Evolutionary conservation across 106 monocot species (phyloP).

Genomic region (Triglochin maritima): DNA sequence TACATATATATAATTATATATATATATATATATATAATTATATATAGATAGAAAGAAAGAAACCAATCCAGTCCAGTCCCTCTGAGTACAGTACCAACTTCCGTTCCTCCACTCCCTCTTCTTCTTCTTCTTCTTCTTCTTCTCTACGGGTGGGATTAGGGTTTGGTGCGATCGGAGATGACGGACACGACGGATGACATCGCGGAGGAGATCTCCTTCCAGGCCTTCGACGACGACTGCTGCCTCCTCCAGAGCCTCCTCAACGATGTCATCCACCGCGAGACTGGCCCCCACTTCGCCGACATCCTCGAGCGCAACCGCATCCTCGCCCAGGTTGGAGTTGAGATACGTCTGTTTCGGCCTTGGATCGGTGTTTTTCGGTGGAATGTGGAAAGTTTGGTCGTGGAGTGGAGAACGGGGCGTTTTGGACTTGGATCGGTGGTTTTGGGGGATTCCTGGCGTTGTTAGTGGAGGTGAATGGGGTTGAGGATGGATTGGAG

Average conservation of each 20-base stretch:
- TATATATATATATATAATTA: too few species aligned
- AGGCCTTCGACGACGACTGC: conserved; percentile 86
- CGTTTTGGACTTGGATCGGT: not conserved
- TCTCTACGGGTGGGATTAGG: too few species aligned
- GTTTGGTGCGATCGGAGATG: conserved; percentile 20
- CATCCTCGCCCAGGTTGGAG: conserved; percentile 59
- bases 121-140: too few species aligned
- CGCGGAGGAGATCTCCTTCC: conserved; percentile 92
- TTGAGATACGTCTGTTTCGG: not conserved
- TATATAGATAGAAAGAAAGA: too few species aligned
- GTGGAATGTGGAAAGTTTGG: not conserved
- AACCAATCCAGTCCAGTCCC: too few species aligned
- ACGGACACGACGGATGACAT: conserved; percentile 91
- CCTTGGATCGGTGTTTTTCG: not conserved
- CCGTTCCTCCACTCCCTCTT: too few species aligned
- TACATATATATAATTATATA: too few species aligned
- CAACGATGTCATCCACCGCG: conserved; percentile 63
- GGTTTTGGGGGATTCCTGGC: too few species aligned
- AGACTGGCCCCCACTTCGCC: conserved; percentile 60
- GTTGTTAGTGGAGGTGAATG: not conserved
- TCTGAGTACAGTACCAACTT: too few species aligned
- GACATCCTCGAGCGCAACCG: conserved; percentile 67
- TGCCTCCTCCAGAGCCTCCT: conserved; percentile 62
- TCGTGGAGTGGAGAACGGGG: not conserved
- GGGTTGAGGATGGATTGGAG: not conserved